These are phyloP conservation scores for Phaffia rhodozyma DNA, from an alignment of 1,284 basidiomycete species.

Conservation along the genomic window DNA sequence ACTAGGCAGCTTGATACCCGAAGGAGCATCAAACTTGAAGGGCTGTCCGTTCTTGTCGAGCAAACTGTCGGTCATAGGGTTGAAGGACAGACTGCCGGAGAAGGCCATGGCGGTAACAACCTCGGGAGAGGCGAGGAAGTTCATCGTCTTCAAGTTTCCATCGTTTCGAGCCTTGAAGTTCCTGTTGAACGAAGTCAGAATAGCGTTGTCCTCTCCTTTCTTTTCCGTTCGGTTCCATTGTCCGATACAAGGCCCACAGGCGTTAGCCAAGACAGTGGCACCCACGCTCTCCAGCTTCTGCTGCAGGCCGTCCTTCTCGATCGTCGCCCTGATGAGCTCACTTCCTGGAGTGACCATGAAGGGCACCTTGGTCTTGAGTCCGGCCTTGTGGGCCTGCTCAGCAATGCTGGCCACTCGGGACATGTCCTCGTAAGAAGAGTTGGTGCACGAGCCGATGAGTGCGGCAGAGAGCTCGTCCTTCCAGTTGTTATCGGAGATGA, in stretches of 20 bases:
- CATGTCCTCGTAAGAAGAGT: slow-evolving; percentile 94
- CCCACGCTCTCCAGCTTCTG: slow-evolving; percentile 71
- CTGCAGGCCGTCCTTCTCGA: slow-evolving; percentile 86
- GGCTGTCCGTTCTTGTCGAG: slow-evolving; percentile 55
- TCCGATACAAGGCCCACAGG: slow-evolving; percentile 97
- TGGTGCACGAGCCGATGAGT: slow-evolving; percentile 95
- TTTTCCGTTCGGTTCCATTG: slow-evolving; percentile 95
- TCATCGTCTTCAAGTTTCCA: slow-evolving; percentile 91
- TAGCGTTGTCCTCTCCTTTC: slow-evolving; percentile 87
- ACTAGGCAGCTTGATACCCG: slow-evolving; percentile 70
- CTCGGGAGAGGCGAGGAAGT: slow-evolving; percentile 95
- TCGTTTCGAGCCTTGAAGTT: slow-evolving; percentile 91
- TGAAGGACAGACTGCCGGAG: slow-evolving; percentile 87
- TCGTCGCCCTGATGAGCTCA: slow-evolving; percentile 94
- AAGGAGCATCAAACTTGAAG: slow-evolving; percentile 80
- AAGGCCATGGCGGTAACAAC: slow-evolving; percentile 97
- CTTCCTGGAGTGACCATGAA: slow-evolving; percentile 97
- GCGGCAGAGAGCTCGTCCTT: slow-evolving; percentile 82
- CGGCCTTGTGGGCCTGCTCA: slow-evolving; percentile 71
- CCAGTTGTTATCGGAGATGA: slow-evolving; percentile 76
- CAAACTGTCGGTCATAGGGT: slow-evolving; percentile 73
- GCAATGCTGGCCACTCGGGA: slow-evolving; percentile 85
- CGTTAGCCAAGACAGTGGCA: slow-evolving; percentile 87
- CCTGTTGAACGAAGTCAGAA: slow-evolving; percentile 94
- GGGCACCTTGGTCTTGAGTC: slow-evolving; percentile 71